phyloP scores from a whole-genome alignment of 225 moss, liverwort and hornwort genomes.

The Rhytidiadelphus loreus region DNA sequence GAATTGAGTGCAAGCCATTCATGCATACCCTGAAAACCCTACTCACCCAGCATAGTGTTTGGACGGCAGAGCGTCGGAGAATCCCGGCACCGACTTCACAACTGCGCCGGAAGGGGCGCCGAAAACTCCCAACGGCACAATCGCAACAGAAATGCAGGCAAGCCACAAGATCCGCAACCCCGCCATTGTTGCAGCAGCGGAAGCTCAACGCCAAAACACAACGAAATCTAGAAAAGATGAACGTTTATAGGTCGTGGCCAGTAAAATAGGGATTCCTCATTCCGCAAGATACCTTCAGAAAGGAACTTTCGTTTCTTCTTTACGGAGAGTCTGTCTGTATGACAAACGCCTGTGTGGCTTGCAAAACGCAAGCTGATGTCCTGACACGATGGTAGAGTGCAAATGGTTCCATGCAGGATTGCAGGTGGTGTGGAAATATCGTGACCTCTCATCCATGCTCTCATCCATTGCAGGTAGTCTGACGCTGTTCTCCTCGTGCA shows the following conservation, averaged over 20 bases:
- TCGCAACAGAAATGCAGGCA: neutral
- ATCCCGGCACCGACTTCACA: conserved; percentile 29
- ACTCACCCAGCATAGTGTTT: conserved; percentile 28
- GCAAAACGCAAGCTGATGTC: neutral
- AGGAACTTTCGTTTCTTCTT: neutral
- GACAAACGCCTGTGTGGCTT: neutral
- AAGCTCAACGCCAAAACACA: neutral
- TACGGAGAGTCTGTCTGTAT: neutral
- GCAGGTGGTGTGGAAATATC: neutral
- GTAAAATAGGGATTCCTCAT: neutral
- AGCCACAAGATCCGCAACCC: neutral
- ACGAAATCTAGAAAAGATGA: neutral
- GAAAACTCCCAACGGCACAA: neutral
- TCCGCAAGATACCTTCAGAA: neutral
- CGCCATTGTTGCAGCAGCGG: neutral
- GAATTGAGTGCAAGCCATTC: neutral
- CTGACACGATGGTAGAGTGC: neutral
- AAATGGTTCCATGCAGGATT: neutral
- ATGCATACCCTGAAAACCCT: neutral
- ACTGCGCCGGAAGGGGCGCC: conserved; percentile 6
- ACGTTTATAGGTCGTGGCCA: neutral
- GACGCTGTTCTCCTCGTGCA: neutral
- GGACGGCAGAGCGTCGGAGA: conserved; percentile 24
- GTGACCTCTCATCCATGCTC: neutral
- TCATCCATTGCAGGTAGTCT: neutral